Evolutionary conservation across 768 basidiomycete genomes (phyloP), one percentile per base, ranked within the genome.

Genomic region (Termitomyces sp.): DNA sequence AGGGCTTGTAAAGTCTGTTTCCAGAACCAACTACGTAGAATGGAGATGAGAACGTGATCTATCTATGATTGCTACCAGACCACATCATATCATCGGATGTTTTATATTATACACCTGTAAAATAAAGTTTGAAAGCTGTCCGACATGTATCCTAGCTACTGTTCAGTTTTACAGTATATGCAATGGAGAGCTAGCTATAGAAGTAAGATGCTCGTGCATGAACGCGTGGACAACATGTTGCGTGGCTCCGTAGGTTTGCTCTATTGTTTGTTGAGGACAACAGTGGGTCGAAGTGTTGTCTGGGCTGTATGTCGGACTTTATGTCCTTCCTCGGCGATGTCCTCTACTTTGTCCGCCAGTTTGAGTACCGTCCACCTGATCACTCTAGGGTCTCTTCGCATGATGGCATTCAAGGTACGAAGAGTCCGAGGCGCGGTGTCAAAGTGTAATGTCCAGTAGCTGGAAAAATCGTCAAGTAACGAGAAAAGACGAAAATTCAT

Each of bases 401-500:
- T 82, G 59, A 89, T 78, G 9, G 77, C 73, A 65, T 86, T 85
- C n/a, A 96, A 77, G 0, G 81, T 77, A 6, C 78, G 76, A 53
- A 96, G 77, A 0, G 85, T 86, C 43, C 78, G 78, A 11, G 94
- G 94, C 9, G 89, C 89, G 4, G 91, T 85, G 77, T 96, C 94
- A 71, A 95, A 96, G 70, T 92, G 84, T 79, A 96, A 83, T 4
- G 89, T 87, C 92, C 92, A 96, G 72, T 94, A 94, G 67, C 94
- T 96, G 66, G 34, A 17, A 31, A 53, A 36, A 46, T 20, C 38
- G 31, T 46, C 17, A 49, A 32, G 56, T 63, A 25, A 42, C 15
- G 5, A 14, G 20, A 51, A 3, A 46, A 32, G 56, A 54, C 6
- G 45, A 60, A 51, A 42, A 43, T n/a, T 31, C n/a, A 36, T 52